Evolutionary conservation across 257 asterid genomes (phyloP), one percentile per base, ranked within the genome.

Genomic region (Forsythia suspensa): DNA sequence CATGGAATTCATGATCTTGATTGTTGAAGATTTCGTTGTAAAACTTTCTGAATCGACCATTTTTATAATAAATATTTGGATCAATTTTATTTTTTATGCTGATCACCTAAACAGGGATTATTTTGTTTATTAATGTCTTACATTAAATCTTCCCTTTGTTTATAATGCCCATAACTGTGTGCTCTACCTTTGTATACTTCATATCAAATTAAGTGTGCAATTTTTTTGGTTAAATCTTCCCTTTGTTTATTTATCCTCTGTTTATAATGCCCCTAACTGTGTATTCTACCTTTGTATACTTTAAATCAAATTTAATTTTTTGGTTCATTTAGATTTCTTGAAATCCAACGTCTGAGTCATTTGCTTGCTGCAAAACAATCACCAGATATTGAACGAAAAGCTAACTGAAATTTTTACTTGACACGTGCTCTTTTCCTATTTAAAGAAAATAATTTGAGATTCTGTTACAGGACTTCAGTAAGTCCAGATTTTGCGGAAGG

Each of bases 381-480:
- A 43, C 40, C 59, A 21, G 59, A 34, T 41, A 20, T 1, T 20
- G 7, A 71, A 42, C 1, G 3, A 71, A 43, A 41, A 34, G 8
- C n/a, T 51, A 24, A 42, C 36, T 43, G 39, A 5, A 44, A 52
- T 13, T 16, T 70, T 70, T 24, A 20, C 59, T 76, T 71, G 29
- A 70, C 21, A 48, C 21, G 39, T 61, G 39, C 2, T n/a, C 71
- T 44, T 61, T 52, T 34, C 42, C 21, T 65, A 72, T 75, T 61
- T 80, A 2, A n/a, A 24, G 75, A 18, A 70, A 79, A 59, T 39
- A 67, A 70, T 75, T 79, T 77, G 51, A 77, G 43, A 75, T 78
- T 81, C 29, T 78, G 74, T 86, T 73, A 52, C 92, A 95, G 99
- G 93, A 93, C 94, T 73, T 96, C 96, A 0, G 86, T 84, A 18